These are phyloP conservation scores for Rhodotorula sp. DNA, from an alignment of 1,284 basidiomycete species.

Conservation along the genomic window DNA sequence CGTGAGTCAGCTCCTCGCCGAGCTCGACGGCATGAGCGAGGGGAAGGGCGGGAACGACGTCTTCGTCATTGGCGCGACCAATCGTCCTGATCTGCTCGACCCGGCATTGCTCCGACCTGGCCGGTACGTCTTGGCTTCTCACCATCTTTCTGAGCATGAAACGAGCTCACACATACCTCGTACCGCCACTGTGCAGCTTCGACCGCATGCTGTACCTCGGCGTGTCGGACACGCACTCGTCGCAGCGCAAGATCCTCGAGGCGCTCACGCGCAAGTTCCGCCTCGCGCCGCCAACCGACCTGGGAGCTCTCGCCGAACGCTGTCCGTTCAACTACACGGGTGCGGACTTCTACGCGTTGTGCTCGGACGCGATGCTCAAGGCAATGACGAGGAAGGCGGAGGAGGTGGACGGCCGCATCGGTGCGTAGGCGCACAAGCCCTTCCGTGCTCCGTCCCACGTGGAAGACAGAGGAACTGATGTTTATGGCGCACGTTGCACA, in stretches of 20 bases:
- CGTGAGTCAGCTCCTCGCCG: slow-evolving; percentile 54
- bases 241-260: slow-evolving; percentile 82
- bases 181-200: slow-evolving; percentile 63
- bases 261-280: slow-evolving; percentile 92
- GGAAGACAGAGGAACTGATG: not conserved
- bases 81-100: slow-evolving; percentile 55
- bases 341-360: slow-evolving; percentile 97
- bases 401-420: slow-evolving; percentile 71
- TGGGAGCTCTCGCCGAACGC: slow-evolving; percentile 66
- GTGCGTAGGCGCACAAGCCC: slow-evolving; percentile 51
- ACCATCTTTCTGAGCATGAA: not conserved
- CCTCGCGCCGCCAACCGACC: slow-evolving; percentile 68
- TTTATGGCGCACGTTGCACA: slow-evolving; percentile 42
- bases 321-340: slow-evolving; percentile 95
- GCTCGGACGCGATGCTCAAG: slow-evolving; percentile 92
- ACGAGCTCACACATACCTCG: not conserved
- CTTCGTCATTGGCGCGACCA: slow-evolving; percentile 56
- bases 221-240: slow-evolving; percentile 82
- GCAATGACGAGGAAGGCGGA: slow-evolving; percentile 89
- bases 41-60: slow-evolving; percentile 52
- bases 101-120: slow-evolving; percentile 54
- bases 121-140: slow-evolving; percentile 36
- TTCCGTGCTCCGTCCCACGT: not conserved
- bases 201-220: slow-evolving; percentile 96
- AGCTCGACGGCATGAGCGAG: slow-evolving; percentile 55